Evolutionary conservation across 1,284 basidiomycete genomes (phyloP).

Genomic region (Ustilago esculenta): DNA sequence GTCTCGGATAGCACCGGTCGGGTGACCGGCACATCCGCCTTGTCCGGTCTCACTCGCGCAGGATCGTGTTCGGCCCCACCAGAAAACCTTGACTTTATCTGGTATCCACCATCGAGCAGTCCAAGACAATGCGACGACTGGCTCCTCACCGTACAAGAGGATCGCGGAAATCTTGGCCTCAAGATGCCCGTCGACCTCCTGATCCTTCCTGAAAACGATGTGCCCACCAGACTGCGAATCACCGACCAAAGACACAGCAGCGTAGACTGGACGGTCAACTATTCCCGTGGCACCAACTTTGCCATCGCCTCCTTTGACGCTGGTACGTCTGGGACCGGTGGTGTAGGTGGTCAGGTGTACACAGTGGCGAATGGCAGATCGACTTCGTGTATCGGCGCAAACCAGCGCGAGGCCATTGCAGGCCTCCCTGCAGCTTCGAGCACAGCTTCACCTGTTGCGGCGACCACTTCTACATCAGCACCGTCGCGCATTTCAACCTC

Average conservation of each 20-base stretch:
- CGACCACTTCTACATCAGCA: slow-evolving; percentile 5
- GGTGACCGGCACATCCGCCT: slow-evolving; percentile 21
- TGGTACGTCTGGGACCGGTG: slow-evolving; percentile 32
- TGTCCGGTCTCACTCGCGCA: slow-evolving; percentile 12
- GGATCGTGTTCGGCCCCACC: slow-evolving; percentile 31
- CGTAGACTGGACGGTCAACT: slow-evolving; percentile 46
- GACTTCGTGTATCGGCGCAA: slow-evolving; percentile 9
- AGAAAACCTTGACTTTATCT: slow-evolving; percentile 47
- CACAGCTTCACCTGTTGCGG: slow-evolving; percentile 14
- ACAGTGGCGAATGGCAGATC: slow-evolving; percentile 23
- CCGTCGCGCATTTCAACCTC: slow-evolving; percentile 28
- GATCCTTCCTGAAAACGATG: slow-evolving; percentile 38
- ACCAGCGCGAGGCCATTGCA: slow-evolving; percentile 14
- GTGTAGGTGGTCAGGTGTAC: slow-evolving; percentile 35
- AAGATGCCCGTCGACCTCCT: slow-evolving; percentile 40
- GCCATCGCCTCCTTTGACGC: slow-evolving; percentile 36
- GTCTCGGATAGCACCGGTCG: slow-evolving; percentile 41
- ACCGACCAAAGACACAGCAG: slow-evolving; percentile 6
- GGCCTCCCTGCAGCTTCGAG: slow-evolving; percentile 31
- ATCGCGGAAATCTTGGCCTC: slow-evolving; percentile 34
- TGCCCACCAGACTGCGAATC: slow-evolving; percentile 26
- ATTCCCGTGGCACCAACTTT: slow-evolving; percentile 37
- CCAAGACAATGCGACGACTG: slow-evolving; percentile 42
- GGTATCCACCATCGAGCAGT: slow-evolving; percentile 24
- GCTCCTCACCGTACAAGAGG: slow-evolving; percentile 41